phyloP scores from a whole-genome alignment of 441 rosid species.

The Theobroma grandiflorum region DNA sequence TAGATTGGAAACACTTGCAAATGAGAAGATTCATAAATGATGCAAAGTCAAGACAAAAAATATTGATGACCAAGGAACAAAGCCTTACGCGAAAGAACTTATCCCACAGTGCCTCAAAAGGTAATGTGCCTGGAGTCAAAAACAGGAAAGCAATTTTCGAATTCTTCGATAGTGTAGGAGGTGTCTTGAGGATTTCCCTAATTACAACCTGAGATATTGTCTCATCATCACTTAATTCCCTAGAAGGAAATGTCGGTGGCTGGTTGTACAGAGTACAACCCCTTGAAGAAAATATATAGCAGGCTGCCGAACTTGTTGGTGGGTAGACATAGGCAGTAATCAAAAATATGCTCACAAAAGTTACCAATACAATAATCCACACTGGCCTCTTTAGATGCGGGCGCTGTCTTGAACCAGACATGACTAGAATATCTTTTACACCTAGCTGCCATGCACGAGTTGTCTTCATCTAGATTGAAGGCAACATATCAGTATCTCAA shows the following conservation, averaged over 20 bases:
- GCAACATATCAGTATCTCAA: slow-evolving; percentile 15
- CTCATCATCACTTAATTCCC: slow-evolving; percentile 66
- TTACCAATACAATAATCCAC: slow-evolving; percentile 67
- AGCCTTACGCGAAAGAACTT: slow-evolving; percentile 60
- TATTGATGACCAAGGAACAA: slow-evolving; percentile 17
- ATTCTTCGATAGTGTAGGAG: slow-evolving; percentile 38
- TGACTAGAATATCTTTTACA: slow-evolving; percentile 17
- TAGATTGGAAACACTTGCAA: background rate
- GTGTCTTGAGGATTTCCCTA: slow-evolving; percentile 53
- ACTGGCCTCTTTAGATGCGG: slow-evolving; percentile 62
- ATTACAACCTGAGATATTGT: slow-evolving; percentile 66
- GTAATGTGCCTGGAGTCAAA: slow-evolving; percentile 61
- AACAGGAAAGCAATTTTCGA: slow-evolving; percentile 71
- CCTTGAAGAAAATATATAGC: slow-evolving; percentile 65
- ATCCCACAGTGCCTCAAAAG: slow-evolving; percentile 71
- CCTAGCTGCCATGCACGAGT: slow-evolving; percentile 16
- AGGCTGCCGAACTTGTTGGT: slow-evolving; percentile 55
- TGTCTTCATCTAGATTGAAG: slow-evolving; percentile 27
- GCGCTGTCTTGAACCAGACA: slow-evolving; percentile 28
- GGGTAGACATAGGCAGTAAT: slow-evolving; percentile 60
- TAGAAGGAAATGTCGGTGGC: slow-evolving; percentile 49
- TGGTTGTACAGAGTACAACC: slow-evolving; percentile 54
- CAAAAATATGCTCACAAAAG: slow-evolving; percentile 59
- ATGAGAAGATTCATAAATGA: background rate
- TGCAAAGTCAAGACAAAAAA: slow-evolving; percentile 14